These are phyloP conservation scores for Talaromyces proteolyticus DNA, from an alignment of 495 filamentous ascomycete genomes.

Conservation along the genomic window DNA sequence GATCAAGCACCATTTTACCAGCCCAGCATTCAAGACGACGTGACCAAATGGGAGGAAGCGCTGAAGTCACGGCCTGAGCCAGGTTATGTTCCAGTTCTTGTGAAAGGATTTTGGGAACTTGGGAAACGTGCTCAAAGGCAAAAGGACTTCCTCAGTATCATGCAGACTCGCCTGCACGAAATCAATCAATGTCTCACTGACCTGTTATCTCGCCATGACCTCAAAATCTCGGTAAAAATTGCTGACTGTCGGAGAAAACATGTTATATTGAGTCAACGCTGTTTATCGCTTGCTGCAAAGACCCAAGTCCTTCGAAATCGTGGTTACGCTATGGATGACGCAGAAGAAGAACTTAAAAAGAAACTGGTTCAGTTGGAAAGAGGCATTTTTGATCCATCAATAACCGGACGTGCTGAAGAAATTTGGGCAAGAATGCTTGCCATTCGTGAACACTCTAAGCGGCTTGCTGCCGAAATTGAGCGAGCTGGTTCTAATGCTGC, in stretches of 20 bases:
- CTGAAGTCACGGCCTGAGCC: slow-evolving; percentile 73
- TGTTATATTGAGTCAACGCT: slow-evolving; percentile 71
- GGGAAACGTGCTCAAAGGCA: slow-evolving; percentile 75
- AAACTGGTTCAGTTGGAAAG: slow-evolving; percentile 73
- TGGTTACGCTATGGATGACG: slow-evolving; percentile 85
- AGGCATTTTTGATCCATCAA: slow-evolving; percentile 71
- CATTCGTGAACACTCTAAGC: slow-evolving; percentile 71
- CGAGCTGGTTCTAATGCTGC: slow-evolving; percentile 48
- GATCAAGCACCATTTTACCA: slow-evolving; percentile 75
- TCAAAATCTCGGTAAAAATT: slow-evolving; percentile 72
- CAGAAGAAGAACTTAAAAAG: slow-evolving; percentile 86
- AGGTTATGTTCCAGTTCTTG: slow-evolving; percentile 69
- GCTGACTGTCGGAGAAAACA: slow-evolving; percentile 78
- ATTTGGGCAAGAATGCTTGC: slow-evolving; percentile 93
- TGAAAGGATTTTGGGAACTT: slow-evolving; percentile 63
- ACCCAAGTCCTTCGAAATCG: slow-evolving; percentile 87
- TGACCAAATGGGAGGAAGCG: slow-evolving; percentile 89
- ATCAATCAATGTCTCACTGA: slow-evolving; percentile 81
- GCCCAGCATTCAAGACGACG: slow-evolving; percentile 70
- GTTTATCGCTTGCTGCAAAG: slow-evolving; percentile 78
- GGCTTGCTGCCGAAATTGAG: slow-evolving; percentile 73
- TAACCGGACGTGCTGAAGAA: slow-evolving; percentile 82
- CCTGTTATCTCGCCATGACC: slow-evolving; percentile 74
- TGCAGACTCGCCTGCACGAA: slow-evolving; percentile 78
- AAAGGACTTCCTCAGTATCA: slow-evolving; percentile 61